Evolutionary conservation across 164 flowering plant species (phyloP), one percentile per base, ranked within the genome.

Genomic region (Sextonia rubra): DNA sequence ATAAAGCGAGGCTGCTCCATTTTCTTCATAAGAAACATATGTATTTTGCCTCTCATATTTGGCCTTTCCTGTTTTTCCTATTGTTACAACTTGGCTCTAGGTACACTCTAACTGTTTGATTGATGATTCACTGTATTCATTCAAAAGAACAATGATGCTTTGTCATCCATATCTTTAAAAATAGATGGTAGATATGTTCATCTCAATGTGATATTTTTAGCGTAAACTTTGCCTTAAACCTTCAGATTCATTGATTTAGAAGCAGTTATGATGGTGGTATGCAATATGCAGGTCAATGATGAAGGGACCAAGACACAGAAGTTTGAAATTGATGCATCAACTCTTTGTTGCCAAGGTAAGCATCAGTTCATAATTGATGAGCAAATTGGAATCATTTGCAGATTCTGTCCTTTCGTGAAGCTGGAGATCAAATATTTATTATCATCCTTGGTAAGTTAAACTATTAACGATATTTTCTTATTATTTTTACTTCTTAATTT

Each of bases 351-450:
- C 12, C 70, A 55, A 73, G 93, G 91, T 58, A 66, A 79, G 12
- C 96, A 93, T 81, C 62, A 80, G 0, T 52, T 80, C 58, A 56
- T 86, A 47, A 75, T 87, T 26, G 83, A 90, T 68, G 94, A 92
- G 68, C 75, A 87, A 61, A 77, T 89, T 79, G 96, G 93, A 55
- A 22, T 86, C 7, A 69, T 7, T n/a, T 91, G 94, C 86, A 81
- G 55, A 49, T 64, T 68, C 63, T 92, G 98, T 70, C 67, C 78
- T 20, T 73, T 55, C 70, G 83, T 92, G 44, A 12, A 78, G 24
- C 23, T 60, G 71, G 91, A 92, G 71, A 86, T 87, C 25, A 83
- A 69, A 73, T n/a, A 88, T 63, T 44, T 86, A 12, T 75, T 71
- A 5, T 83, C 94, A 25, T n/a, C 87, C 32, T 77, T 87, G 47